Base-by-base conservation (phyloP, 306 rosid genomes). In the Corylus heterophylla region DNA sequence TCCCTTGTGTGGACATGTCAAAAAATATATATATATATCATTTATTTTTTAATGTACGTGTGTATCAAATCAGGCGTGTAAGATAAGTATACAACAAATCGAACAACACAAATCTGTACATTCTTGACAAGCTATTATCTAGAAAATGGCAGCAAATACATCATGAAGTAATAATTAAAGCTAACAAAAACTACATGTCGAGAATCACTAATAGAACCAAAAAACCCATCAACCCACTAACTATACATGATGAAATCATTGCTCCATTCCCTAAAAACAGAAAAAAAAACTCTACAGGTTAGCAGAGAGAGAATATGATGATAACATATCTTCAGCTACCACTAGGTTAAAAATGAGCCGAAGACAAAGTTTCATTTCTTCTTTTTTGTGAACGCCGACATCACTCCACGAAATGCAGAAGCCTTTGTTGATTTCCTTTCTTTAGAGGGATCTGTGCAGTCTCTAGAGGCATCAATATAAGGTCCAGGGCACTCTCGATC, bases 351-450 rank as follows among this genome's bases (percentile, higher is more conserved):
- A 81, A 62, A 73, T 64, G 22, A 31, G n/a, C 35, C 42, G 76
- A 45, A 75, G 74, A 54, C 39, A 47, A 44, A 59, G 75, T 37
- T 54, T 89, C 89, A 83, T 79, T 75, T 86, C 85, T 81, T 87
- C 79, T 75, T 78, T 45, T 45, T 86, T 73, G 75, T 37, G 47
- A 68, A 72, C 73, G 37, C 22, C n/a, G 79, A 16, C 2, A 87
- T 91, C 89, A 71, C 89, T 80, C 80, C 78, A 7, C 90, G 74
- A 66, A 88, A 78, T 13, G 80, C 70, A 1, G 85, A 79, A 29
- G 47, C 29, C 83, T 86, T 96, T 20, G 86, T 61, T 35, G 93
- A 67, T 80, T 72, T 87, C 76, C 59, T 87, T 76, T 76, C 90
- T 61, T 67, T 86, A n/a, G 81, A 35, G 25, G 54, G 83, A 50